These are phyloP conservation scores for Besnoitia besnoiti DNA, from an alignment of 169 alveolate genomes.

Conservation along the genomic window DNA sequence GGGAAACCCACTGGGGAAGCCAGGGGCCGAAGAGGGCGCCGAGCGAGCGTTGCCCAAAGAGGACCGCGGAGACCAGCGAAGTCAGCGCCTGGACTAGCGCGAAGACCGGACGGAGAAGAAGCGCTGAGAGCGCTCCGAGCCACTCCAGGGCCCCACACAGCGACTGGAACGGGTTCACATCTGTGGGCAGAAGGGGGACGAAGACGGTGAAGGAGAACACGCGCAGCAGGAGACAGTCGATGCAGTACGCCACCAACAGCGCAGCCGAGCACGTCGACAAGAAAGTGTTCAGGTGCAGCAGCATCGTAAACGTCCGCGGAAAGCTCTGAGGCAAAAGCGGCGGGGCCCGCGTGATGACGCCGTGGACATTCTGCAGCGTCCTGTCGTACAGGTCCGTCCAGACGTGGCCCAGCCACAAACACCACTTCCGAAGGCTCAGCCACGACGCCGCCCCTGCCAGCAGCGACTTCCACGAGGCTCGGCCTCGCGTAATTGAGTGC, in stretches of 20 bases:
- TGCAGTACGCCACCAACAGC: conserved; percentile 51
- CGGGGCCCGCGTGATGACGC: conserved; percentile 19
- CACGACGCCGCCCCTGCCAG: background rate
- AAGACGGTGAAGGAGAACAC: conserved; percentile 35
- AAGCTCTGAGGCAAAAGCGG: conserved; percentile 10
- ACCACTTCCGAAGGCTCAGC: background rate
- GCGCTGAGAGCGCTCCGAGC: conserved; percentile 8
- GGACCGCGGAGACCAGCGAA: background rate
- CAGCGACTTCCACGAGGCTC: too few relatives aligned
- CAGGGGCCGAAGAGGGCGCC: background rate
- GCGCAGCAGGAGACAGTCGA: conserved; percentile 47
- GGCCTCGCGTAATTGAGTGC: too few relatives aligned
- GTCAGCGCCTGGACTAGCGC: background rate
- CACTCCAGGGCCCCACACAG: conserved; percentile 3
- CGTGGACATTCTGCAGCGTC: background rate
- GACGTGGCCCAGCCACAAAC: background rate
- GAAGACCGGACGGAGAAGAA: background rate
- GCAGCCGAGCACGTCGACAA: conserved; percentile 48
- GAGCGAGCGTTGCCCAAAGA: background rate
- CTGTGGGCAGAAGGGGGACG: conserved; percentile 40
- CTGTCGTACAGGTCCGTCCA: background rate
- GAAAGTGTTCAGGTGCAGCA: conserved; percentile 42
- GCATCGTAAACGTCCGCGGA: conserved; percentile 21
- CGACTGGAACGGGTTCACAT: background rate
- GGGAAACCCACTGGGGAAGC: background rate